Conservation (phyloP, 768 basidiomycete genomes). For the Podaxis pistillaris region DNA sequence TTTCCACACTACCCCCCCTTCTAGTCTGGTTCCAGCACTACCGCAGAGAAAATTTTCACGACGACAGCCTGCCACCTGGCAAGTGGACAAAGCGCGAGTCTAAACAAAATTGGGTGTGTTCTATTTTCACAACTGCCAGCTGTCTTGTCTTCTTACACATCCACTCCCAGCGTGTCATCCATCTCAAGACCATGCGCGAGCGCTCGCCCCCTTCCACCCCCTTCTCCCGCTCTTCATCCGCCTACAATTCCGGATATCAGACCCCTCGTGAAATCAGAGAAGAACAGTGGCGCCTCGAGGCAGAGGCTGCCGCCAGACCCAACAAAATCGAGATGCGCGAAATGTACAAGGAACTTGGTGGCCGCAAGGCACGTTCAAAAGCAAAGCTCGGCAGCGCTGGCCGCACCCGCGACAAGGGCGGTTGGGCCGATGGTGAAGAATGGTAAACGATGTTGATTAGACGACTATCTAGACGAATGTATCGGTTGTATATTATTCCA, state of each 20-base stretch:
- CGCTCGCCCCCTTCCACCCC: constrained; percentile 36
- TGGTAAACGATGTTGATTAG: constrained; percentile 21
- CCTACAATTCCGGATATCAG: constrained; percentile 57
- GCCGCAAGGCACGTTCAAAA: constrained; percentile 77
- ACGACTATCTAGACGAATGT: neutral
- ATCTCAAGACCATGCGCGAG: constrained; percentile 39
- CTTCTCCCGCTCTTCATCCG: constrained; percentile 45
- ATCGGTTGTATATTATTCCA: neutral
- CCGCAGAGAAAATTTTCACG: constrained; percentile 83
- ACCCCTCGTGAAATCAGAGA: constrained; percentile 79
- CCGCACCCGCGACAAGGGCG: constrained; percentile 72
- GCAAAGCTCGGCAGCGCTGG: constrained; percentile 66
- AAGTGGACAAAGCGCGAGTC: constrained; percentile 94
- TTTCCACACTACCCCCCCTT: neutral
- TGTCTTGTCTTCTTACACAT: neutral
- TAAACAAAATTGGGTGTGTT: constrained; percentile 85
- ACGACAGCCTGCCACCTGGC: constrained; percentile 70
- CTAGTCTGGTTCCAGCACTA: constrained; percentile 95
- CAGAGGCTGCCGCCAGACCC: constrained; percentile 51
- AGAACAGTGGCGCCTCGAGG: constrained; percentile 66
- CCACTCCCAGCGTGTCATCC: constrained; percentile 48
- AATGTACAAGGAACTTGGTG: constrained; percentile 88
- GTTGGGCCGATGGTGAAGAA: constrained; percentile 51
- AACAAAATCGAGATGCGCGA: constrained; percentile 86
- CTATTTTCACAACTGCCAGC: neutral